phyloP scores from a whole-genome alignment of 2,329 filamentous ascomycete genomes.

The Pseudogymnoascus sp. region DNA sequence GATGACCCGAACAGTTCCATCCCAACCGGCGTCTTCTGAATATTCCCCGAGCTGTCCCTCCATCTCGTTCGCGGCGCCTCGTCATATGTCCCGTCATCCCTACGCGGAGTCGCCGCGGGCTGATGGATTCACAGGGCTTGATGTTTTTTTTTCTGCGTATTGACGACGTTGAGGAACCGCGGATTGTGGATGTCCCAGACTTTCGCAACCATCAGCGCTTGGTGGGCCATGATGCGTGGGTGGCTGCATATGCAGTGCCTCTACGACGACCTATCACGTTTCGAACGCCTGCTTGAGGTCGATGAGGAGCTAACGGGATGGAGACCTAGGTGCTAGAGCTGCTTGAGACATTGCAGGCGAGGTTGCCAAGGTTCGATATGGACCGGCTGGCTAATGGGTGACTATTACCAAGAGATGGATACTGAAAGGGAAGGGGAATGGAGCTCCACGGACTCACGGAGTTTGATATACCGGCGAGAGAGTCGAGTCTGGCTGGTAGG shows the following conservation, averaged over 20 bases:
- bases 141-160: not conserved
- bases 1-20: constrained; percentile 2
- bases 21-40: not conserved
- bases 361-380: not conserved
- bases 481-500: not conserved
- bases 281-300: not conserved
- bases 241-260: constrained; percentile 6
- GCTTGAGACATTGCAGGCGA: not conserved
- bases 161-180: not conserved
- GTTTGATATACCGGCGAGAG: not conserved
- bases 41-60: not conserved
- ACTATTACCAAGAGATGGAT: constrained; percentile 2
- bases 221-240: constrained; percentile 4
- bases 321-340: not conserved
- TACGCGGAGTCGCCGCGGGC: not conserved
- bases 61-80: not conserved
- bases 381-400: not conserved
- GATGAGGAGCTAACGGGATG: not conserved
- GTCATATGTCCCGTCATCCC: not conserved
- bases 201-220: not conserved
- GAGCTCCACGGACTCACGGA: not conserved
- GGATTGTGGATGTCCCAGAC: not conserved
- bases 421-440: not conserved
- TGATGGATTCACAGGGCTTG: not conserved
- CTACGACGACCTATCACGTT: not conserved